Evolutionary conservation across 2,329 filamentous ascomycete genomes (phyloP), one percentile per base, ranked within the genome.

Genomic region (Paecilomyces sp.): DNA sequence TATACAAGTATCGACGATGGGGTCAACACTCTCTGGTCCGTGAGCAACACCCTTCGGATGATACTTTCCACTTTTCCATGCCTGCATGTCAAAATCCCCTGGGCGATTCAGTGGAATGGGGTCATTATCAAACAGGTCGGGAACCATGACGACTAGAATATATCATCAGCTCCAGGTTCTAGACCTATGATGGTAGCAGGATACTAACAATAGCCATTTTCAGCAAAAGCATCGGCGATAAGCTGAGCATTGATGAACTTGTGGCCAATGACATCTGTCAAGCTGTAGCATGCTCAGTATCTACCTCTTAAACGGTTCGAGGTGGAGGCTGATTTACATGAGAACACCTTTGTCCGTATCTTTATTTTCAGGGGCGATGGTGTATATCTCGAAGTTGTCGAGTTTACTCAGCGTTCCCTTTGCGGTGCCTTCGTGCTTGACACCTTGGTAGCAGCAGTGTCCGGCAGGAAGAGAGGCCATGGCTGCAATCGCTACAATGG

Each of bases 211-310:
- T 88, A 89, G 64, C 86, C 87, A 68, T 88, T 87, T 62, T 83
- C 84, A 55, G 88, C 88, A 70, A 82, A 87, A 66, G 88, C 83
- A 77, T 90, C 88, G 58, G 87, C 88, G 66, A 89, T 83, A 65
- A 86, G 75, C 70, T 84, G 71, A 66, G 76, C 77, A 72, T 85
- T 83, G 68, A 74, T 74, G 68, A 80, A 81, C 56, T 76, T 71
- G 62, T 81, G 76, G 62, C 82, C 82, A 58, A 83, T 77, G 54
- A 83, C 79, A 65, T 85, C 83, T 55, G 79, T 77, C 51, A 81
- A 70, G 30, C 60, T 61, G 18, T 15, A n/a, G 7, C 0, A 30
- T 2, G 28, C 22, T 24, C 15, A 15, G 22, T 6, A 18, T 36
- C 15, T 25, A 7, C 57, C 22, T 24, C n/a, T 13, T 1, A 18